Evolutionary conservation across 208 protist species (phyloP).

Genomic region (Porcisia deanei): DNA sequence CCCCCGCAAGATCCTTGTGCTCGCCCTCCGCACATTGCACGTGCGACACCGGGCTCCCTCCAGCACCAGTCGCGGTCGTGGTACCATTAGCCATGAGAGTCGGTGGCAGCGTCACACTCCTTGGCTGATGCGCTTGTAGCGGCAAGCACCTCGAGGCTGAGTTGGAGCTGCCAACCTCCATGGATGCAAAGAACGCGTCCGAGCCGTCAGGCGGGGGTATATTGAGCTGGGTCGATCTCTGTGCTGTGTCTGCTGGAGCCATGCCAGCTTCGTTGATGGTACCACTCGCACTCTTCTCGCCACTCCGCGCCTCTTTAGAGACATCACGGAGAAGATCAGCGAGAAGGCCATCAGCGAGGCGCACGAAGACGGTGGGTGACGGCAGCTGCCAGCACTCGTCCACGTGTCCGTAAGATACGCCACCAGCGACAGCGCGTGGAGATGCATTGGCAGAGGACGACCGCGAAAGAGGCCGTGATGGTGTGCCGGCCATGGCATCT

Average conservation of each 20-base stretch:
- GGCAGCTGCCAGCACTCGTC: background rate
- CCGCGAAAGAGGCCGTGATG: background rate
- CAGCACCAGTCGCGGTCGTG: background rate
- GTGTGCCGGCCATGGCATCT: background rate
- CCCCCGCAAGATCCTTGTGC: background rate
- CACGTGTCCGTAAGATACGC: background rate
- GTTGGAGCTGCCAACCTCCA: background rate
- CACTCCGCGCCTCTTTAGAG: background rate
- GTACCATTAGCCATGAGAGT: background rate
- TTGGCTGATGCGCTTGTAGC: background rate
- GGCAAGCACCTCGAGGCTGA: background rate
- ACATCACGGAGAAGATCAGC: background rate
- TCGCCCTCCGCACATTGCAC: background rate
- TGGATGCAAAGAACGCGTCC: background rate
- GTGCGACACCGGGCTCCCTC: background rate
- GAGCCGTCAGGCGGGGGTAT: background rate
- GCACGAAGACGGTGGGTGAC: background rate
- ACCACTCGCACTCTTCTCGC: background rate
- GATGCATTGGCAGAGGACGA: conserved; percentile 5
- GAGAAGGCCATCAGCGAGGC: conserved; percentile 9
- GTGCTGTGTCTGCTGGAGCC: background rate
- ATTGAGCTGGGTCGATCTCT: background rate
- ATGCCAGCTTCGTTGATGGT: background rate
- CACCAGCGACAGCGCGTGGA: background rate
- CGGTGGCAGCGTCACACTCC: background rate